These are phyloP conservation scores for Monosporascus sp. DNA, from an alignment of 2,329 filamentous ascomycete genomes.

Conservation along the genomic window DNA sequence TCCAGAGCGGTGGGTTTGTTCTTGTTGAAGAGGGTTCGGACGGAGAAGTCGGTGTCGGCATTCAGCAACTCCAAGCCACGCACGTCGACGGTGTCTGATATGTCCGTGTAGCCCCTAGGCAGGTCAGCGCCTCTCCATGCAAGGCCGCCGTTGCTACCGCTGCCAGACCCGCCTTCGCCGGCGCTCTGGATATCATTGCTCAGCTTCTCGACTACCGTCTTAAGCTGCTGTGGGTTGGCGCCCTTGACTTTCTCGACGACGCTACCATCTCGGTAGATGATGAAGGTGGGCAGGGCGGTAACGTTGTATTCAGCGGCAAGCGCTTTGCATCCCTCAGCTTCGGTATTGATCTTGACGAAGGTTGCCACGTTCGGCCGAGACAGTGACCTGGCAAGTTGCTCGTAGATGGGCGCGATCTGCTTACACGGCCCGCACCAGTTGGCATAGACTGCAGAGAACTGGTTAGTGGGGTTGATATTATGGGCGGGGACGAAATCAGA, in stretches of 20 bases:
- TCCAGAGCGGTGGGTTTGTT: conserved; percentile 59
- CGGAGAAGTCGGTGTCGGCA: conserved; percentile 67
- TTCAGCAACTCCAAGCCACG: conserved; percentile 84
- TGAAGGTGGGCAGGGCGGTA: conserved; percentile 81
- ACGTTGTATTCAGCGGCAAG: conserved; percentile 71
- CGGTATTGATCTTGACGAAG: conserved; percentile 84
- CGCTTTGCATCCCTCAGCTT: conserved; percentile 58
- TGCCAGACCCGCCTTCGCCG: conserved; percentile 42
- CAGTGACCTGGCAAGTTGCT: conserved; percentile 66
- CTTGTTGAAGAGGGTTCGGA: conserved; percentile 70
- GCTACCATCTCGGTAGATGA: conserved; percentile 73
- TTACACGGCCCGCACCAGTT: conserved; percentile 85
- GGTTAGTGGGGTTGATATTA: conserved; percentile 4
- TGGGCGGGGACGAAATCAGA: neutral
- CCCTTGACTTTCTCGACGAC: conserved; percentile 67
- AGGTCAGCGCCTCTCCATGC: conserved; percentile 70
- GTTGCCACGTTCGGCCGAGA: conserved; percentile 68
- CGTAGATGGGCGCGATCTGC: conserved; percentile 76
- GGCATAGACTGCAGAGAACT: conserved; percentile 65
- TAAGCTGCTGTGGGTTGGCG: conserved; percentile 67
- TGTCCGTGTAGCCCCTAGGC: conserved; percentile 76
- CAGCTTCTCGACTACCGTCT: conserved; percentile 66
- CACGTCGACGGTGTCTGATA: conserved; percentile 76
- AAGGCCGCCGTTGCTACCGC: conserved; percentile 35
- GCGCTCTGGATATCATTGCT: conserved; percentile 57